A percentile compares a stretch with the other conserved stretches of the same genome.
Conservation (phyloP, 768 basidiomycete species). For the Tulasnella sp. region DNA sequence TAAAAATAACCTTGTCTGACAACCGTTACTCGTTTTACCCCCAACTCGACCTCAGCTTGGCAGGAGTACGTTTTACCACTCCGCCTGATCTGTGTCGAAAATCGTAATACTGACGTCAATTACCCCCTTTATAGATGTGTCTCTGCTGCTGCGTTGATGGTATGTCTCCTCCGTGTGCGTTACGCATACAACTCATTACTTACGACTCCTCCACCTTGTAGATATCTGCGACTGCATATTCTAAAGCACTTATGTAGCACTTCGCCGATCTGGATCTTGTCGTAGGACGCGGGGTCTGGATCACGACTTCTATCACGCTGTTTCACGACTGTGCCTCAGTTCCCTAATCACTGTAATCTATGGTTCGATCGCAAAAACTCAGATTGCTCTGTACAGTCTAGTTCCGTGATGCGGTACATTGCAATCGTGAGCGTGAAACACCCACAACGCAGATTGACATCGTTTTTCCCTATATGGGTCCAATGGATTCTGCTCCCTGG, state of each 20-base stretch:
- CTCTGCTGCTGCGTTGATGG: slow-evolving; percentile 7
- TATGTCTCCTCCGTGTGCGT: not conserved
- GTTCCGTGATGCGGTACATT: not conserved
- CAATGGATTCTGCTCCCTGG: not conserved
- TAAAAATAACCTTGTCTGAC: not conserved
- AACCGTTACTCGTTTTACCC: not conserved
- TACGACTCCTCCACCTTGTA: not conserved
- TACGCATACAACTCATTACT: not conserved
- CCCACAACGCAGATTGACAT: not conserved
- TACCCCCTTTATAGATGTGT: not conserved
- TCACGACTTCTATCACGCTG: not conserved
- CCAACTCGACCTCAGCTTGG: not conserved
- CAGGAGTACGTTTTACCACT: not conserved
- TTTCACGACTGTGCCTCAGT: not conserved
- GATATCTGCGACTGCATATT: not conserved
- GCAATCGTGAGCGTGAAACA: not conserved
- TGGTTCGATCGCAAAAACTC: not conserved
- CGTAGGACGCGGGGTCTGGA: not conserved
- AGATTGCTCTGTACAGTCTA: not conserved
- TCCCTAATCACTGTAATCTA: not conserved
- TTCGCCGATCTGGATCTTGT: not conserved
- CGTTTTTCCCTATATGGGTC: not conserved
- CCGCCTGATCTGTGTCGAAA: not conserved
- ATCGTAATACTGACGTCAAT: not conserved
- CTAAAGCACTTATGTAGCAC: not conserved